These are phyloP conservation scores for Spiromastix sp. DNA, from an alignment of 2,329 filamentous ascomycete species.

Conservation along the genomic window DNA sequence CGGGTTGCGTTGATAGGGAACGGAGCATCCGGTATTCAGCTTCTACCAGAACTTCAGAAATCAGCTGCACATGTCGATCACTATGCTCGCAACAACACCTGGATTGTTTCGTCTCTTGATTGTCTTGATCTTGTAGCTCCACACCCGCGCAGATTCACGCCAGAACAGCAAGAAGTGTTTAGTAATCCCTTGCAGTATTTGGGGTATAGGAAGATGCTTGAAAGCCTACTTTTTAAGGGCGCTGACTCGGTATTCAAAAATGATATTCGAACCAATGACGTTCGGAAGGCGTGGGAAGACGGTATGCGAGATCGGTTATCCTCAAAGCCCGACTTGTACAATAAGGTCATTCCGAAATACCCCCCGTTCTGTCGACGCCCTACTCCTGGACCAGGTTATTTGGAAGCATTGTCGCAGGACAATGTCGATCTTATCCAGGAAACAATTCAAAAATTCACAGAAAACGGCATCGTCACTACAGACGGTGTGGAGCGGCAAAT, in stretches of 20 bases:
- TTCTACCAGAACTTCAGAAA: conserved; percentile 30
- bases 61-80: conserved; percentile 45
- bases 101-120: conserved; percentile 57
- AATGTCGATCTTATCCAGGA: conserved; percentile 54
- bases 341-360: conserved; percentile 51
- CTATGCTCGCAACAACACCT: conserved; percentile 55
- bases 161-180: conserved; percentile 48
- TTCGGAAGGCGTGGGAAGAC: conserved; percentile 38
- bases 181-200: conserved; percentile 53
- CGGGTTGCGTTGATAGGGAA: conserved; percentile 52
- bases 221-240: conserved; percentile 52
- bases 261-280: conserved; percentile 39
- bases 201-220: conserved; percentile 46
- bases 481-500: conserved; percentile 49
- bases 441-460: conserved; percentile 48
- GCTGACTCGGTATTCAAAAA: conserved; percentile 47
- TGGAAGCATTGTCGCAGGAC: conserved; percentile 51
- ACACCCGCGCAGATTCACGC: conserved; percentile 44
- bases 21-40: conserved; percentile 51
- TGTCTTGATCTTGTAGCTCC: conserved; percentile 42
- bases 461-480: conserved; percentile 48
- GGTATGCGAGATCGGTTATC: conserved; percentile 46
- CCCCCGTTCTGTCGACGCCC: conserved; percentile 54
- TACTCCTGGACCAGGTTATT: conserved; percentile 57
- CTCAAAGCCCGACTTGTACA: conserved; percentile 45